phyloP scores from a whole-genome alignment of 2,329 filamentous ascomycete species.

The Xylaria sp. region DNA sequence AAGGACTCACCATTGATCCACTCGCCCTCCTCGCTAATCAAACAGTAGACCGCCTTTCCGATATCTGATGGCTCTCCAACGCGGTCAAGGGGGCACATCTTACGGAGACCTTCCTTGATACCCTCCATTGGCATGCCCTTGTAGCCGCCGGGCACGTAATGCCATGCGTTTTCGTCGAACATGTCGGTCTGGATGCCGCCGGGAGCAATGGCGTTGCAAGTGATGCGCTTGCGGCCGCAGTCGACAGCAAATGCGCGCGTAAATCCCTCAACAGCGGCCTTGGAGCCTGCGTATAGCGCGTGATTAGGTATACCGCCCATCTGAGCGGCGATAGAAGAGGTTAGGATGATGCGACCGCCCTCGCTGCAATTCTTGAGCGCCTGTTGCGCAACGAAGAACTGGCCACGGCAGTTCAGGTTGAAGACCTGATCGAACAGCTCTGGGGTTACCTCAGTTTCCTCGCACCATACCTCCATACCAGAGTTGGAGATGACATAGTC shows the following conservation, averaged over 20 bases:
- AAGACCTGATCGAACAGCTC: conserved; percentile 76
- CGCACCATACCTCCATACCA: conserved; percentile 73
- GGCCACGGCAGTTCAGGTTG: conserved; percentile 71
- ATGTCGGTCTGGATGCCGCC: conserved; percentile 79
- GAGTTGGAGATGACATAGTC: conserved; percentile 77
- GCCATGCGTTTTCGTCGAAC: conserved; percentile 74
- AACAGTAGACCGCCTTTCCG: conserved; percentile 60
- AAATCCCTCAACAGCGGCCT: conserved; percentile 76
- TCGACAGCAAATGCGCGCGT: conserved; percentile 74
- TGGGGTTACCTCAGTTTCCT: conserved; percentile 70
- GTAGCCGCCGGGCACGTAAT: conserved; percentile 64
- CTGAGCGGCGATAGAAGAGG: conserved; percentile 71
- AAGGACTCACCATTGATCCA: conserved; percentile 66
- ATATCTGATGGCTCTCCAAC: conserved; percentile 64
- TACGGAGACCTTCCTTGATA: conserved; percentile 61
- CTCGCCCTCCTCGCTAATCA: conserved; percentile 63
- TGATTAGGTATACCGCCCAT: conserved; percentile 72
- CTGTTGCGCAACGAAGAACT: conserved; percentile 80
- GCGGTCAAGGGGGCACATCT: conserved; percentile 63
- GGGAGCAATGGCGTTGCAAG: conserved; percentile 74
- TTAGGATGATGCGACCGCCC: conserved; percentile 75
- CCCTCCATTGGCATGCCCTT: conserved; percentile 57
- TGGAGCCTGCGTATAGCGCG: conserved; percentile 73
- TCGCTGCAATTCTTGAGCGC: conserved; percentile 73
- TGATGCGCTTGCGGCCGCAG: conserved; percentile 70